Evolutionary conservation across 2,329 filamentous ascomycete genomes (phyloP).

Genomic region (Fusarium sp.): DNA sequence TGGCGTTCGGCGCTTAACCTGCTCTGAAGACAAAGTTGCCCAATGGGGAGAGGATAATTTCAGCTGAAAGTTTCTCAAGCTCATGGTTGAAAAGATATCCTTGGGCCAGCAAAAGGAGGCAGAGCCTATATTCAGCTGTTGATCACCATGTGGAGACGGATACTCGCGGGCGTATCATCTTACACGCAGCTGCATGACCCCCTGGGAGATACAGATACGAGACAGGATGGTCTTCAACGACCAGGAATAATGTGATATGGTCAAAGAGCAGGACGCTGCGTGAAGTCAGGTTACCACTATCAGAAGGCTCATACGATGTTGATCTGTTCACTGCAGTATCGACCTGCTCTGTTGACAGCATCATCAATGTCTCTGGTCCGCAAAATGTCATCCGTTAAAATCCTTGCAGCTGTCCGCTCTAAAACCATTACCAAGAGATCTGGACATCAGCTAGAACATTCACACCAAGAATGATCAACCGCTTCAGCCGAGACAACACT

Average conservation of each 20-base stretch:
- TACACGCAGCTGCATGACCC: constrained; percentile 23
- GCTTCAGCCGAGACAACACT: constrained; percentile 12
- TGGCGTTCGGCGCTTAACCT: constrained; percentile 23
- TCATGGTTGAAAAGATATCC: not conserved
- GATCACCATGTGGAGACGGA: constrained; percentile 18
- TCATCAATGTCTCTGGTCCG: not conserved
- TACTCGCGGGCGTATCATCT: constrained; percentile 27
- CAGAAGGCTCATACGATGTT: not conserved
- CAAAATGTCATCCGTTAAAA: not conserved
- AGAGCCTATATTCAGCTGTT: not conserved
- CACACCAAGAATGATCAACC: not conserved
- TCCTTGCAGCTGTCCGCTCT: constrained; percentile 1
- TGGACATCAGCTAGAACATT: not conserved
- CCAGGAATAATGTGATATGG: not conserved
- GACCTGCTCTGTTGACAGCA: too few relatives aligned
- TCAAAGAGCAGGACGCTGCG: not conserved
- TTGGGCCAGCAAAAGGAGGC: constrained; percentile 5
- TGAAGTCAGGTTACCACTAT: not conserved
- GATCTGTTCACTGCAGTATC: not conserved
- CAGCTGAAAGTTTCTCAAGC: constrained; percentile 2
- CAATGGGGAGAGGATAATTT: constrained; percentile 1
- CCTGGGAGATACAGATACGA: not conserved
- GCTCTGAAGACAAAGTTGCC: not conserved
- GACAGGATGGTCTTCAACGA: not conserved
- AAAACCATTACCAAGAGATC: constrained; percentile 18